Evolutionary conservation across 2,329 filamentous ascomycete species (phyloP), one percentile per base, ranked within the genome.

Genomic region (Neonectria magnoliae): DNA sequence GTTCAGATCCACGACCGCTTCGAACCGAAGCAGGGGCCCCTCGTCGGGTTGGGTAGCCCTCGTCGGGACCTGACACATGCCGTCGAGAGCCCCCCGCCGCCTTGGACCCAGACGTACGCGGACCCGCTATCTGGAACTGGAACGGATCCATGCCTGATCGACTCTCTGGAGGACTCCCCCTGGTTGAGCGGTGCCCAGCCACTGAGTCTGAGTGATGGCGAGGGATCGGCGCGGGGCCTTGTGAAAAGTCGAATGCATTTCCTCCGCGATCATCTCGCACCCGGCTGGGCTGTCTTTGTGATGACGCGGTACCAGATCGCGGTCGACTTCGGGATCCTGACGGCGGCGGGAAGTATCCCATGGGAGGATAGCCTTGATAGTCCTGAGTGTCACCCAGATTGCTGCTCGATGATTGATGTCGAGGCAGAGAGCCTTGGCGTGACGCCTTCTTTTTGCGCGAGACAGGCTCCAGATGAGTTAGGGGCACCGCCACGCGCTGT

Each of bases 271-370:
- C 77, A 31, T 78, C 78, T 16, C 73, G 67, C n/a, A 67, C 72
- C 41, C 73, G 73, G 60, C 77, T 78, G 4, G 73, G 67, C 18
- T 78, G 76, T 38, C 79, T 76, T 61, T 78, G 76, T 5, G 82
- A 83, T 5, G 79, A 74, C 36, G 36, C 36, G 33, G 82, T 81
- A 7, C 79, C 78, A 2, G 83, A 82, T 14, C 80, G 80, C 42
- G 78, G 79, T 31, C 83, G 82, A 31, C 78, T 74, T 7, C 79
- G 80, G 29, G 80, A 73, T 42, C 78, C 73, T 10, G 77, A 77
- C 18, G 85, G 83, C 7, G 84, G 83, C 16, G 84, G 77, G 57
- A 87, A 87, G 62, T 84, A 82, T 33, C 85, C 85, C 76, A 85
- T 82, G 0, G 83, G 83, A 14, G 85, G 84, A 57, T 82, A 79